Evolutionary conservation across 768 basidiomycete genomes (phyloP), one percentile per base, ranked within the genome.

Genomic region (Infundibulicybe gibba): DNA sequence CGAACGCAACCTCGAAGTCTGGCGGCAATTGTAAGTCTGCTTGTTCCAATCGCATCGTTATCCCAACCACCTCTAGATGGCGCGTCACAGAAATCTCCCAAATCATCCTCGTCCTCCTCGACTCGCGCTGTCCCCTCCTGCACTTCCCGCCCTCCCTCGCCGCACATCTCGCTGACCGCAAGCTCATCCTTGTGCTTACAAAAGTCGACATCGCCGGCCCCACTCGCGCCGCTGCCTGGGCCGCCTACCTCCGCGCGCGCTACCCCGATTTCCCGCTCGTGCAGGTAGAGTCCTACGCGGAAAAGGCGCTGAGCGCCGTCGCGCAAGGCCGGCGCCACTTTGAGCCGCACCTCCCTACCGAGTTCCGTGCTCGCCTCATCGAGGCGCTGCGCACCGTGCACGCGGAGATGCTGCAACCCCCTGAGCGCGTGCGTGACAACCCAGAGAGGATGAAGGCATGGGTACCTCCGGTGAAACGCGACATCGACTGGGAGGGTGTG

Each of bases 1-100:
- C 62, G 94, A 97, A 65, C 77, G 89, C 35, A 97, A 97, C 62
- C 57, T 97, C 39, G 90, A 97, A 60, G 93, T 97, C 12, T 97
- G 94, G 94, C 69, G 94, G 52, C 95, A 97, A 68, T 68, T 97
- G 82, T 90, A 63, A 55, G 87, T 74, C 2, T 43, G 32, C 49
- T 32, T 41, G 41, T 41, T 41, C 30, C 47, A 42, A 16, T 32
- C 19, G 15, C 19, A 46, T 40, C 47, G 35, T 61, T 16, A 51
- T 50, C 13, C 35, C 43, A 8, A 41, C n/a, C 17, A 34, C 33
- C 37, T 42, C 6, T 55, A 91, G 88, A 55, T 97, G 95, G 95
- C 81, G 95, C 32, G 94, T 97, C 16, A 83, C 86, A 5, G 95
- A 98, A 66, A 86, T 89, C 19, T 90, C 90, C 0, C 81, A 93